Conservation (phyloP, 106 monocot genomes). For the Triglochin maritima region DNA sequence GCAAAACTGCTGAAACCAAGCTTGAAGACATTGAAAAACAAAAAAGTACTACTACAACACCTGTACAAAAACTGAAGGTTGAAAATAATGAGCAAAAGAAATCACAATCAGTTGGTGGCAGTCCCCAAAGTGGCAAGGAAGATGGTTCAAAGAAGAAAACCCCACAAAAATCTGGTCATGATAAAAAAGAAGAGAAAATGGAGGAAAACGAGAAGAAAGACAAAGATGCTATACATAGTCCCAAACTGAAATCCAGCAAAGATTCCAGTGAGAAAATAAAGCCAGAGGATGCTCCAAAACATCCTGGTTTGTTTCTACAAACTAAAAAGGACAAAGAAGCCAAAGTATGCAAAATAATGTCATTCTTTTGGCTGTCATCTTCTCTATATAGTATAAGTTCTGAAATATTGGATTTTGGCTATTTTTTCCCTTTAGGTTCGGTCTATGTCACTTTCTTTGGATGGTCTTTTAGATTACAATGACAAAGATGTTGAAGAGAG, state of each 20-base stretch:
- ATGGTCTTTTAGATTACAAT: constrained; percentile 88
- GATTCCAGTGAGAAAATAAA: constrained; percentile 48
- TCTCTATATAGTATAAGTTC: background rate
- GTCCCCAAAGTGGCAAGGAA: background rate
- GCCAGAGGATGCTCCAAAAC: constrained; percentile 46
- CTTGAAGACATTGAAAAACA: constrained; percentile 16
- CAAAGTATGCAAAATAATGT: constrained; percentile 40
- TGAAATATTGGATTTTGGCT: background rate
- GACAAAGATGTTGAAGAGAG: constrained; percentile 89
- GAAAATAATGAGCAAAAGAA: constrained; percentile 27
- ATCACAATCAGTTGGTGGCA: background rate
- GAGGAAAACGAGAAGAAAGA: constrained; percentile 10
- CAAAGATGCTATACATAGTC: constrained; percentile 9
- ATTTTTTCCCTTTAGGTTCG: constrained; percentile 46
- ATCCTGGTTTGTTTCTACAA: constrained; percentile 70
- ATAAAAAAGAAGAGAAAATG: constrained; percentile 3
- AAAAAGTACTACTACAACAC: background rate
- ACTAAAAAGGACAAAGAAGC: constrained; percentile 43
- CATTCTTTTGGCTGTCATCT: background rate
- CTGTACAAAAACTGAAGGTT: constrained; percentile 24
- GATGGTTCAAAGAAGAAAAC: constrained; percentile 1
- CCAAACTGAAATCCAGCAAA: constrained; percentile 30
- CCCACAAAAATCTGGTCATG: background rate
- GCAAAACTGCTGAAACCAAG: constrained; percentile 1
- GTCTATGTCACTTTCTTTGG: constrained; percentile 70